These are phyloP conservation scores for Podospora anserina DNA, from an alignment of 495 filamentous ascomycete genomes.

Conservation along the genomic window DNA sequence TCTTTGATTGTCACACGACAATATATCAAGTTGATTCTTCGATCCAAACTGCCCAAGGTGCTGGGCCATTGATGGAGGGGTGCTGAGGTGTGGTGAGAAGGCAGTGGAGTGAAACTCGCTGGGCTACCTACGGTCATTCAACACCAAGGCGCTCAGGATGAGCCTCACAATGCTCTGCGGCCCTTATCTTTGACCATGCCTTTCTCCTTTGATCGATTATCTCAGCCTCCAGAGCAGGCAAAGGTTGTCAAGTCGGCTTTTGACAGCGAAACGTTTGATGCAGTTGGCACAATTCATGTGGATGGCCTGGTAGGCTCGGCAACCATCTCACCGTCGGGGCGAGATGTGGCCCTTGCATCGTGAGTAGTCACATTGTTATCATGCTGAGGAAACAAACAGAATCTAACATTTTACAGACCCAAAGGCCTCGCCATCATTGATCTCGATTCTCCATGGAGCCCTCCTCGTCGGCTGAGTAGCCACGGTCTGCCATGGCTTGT, in stretches of 20 bases:
- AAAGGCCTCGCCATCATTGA: constrained; percentile 91
- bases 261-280: constrained; percentile 82
- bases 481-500: constrained; percentile 92
- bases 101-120: not conserved
- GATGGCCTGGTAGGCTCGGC: constrained; percentile 60
- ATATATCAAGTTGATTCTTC: not conserved
- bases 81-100: not conserved
- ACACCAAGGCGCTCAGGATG: not conserved
- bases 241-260: constrained; percentile 63
- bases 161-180: constrained; percentile 11
- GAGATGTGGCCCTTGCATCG: constrained; percentile 90
- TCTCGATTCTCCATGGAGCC: constrained; percentile 85
- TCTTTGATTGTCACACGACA: not conserved
- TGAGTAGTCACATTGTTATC: constrained; percentile 40
- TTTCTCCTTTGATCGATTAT: constrained; percentile 37
- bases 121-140: too few relatives aligned
- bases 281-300: constrained; percentile 78
- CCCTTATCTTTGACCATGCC: constrained; percentile 35
- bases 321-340: constrained; percentile 85
- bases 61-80: not conserved
- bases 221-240: constrained; percentile 44
- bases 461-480: constrained; percentile 74
- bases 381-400: not conserved
- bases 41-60: not conserved
- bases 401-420: constrained; percentile 42